Evolutionary conservation across 2,329 filamentous ascomycete genomes (phyloP).

Genomic region (Aspergillus candidus): DNA sequence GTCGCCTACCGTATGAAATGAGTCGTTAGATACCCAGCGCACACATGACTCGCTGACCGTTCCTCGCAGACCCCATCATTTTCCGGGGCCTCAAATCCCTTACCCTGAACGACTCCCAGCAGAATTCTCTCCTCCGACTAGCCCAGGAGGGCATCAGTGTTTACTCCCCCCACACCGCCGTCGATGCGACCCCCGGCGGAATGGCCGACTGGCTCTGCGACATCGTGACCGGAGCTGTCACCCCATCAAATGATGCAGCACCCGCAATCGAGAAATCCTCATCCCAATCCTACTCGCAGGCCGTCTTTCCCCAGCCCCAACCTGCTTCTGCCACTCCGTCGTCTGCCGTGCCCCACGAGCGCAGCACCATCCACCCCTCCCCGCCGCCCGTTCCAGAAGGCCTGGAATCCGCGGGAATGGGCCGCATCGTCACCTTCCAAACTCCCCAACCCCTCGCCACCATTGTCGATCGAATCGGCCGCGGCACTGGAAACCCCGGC

Average conservation of each 20-base stretch:
- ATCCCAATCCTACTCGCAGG: constrained; percentile 34
- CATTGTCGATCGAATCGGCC: constrained; percentile 58
- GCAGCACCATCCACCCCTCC: constrained; percentile 49
- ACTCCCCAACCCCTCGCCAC: constrained; percentile 47
- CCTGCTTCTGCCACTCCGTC: constrained; percentile 25
- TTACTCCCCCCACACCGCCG: constrained; percentile 91
- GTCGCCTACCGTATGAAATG: constrained; percentile 72
- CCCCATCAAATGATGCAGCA: constrained; percentile 4
- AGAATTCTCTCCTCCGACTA: constrained; percentile 74
- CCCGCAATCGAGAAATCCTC: constrained; percentile 12
- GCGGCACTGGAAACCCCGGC: constrained; percentile 60
- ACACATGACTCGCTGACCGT: background rate
- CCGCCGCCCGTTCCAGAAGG: constrained; percentile 30
- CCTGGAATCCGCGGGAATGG: constrained; percentile 53
- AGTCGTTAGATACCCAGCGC: background rate
- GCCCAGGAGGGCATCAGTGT: constrained; percentile 85
- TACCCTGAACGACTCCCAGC: constrained; percentile 77
- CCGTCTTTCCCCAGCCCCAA: constrained; percentile 32
- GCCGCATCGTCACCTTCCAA: constrained; percentile 53
- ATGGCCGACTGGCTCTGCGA: constrained; percentile 93
- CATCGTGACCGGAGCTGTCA: constrained; percentile 58
- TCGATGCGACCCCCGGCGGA: constrained; percentile 78
- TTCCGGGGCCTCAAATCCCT: constrained; percentile 88
- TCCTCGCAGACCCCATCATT: constrained; percentile 75
- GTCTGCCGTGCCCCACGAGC: constrained; percentile 44